phyloP scores from a whole-genome alignment of 2,329 filamentous ascomycete species.

The Sporothrix protearum region DNA sequence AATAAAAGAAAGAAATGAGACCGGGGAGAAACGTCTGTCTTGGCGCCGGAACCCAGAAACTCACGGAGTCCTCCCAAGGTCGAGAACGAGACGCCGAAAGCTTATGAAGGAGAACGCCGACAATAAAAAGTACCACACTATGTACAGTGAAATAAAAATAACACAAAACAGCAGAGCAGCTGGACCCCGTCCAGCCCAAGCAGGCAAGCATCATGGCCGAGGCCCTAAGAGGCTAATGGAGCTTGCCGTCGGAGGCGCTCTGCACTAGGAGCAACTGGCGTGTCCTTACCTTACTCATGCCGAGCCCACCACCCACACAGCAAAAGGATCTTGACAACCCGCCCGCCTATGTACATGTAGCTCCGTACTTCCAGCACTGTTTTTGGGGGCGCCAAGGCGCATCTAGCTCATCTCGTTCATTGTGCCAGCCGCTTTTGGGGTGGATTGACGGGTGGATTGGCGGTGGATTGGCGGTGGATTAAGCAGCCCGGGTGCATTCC shows the following conservation, averaged over 20 bases:
- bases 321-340: background rate
- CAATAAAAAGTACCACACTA: background rate
- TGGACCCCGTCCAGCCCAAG: background rate
- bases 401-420: background rate
- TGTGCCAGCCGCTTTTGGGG: background rate
- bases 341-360: no score
- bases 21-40: background rate
- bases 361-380: background rate
- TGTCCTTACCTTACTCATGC: constrained; percentile 14
- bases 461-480: background rate
- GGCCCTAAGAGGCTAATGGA: background rate
- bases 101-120: background rate
- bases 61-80: background rate
- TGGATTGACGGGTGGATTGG: background rate
- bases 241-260: background rate
- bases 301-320: background rate
- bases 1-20: background rate
- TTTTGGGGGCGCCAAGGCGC: background rate
- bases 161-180: background rate
- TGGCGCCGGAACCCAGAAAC: constrained; percentile 2
- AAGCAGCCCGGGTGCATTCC: background rate
- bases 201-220: background rate
- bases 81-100: background rate
- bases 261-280: background rate
- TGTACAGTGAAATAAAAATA: background rate